Percentiles rank a stretch among this genome's conserved stretches.
phyloP scores from a whole-genome alignment of 202 grass and related monocot genomes.

The Dendrocalamus latiflorus region DNA sequence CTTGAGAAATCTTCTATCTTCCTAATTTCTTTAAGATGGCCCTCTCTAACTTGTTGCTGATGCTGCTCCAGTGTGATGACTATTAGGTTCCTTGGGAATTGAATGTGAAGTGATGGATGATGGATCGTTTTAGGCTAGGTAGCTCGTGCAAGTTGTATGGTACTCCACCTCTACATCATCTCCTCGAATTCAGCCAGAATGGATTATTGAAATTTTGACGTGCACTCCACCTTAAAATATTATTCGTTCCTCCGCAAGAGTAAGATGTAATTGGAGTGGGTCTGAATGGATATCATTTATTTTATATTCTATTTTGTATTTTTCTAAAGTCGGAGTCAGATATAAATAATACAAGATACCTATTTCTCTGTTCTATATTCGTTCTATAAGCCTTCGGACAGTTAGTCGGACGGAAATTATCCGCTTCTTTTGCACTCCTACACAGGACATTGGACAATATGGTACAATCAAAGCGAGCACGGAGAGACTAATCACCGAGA shows the following conservation, averaged over 20 bases:
- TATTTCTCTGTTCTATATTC: too few relatives aligned
- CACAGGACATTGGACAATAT: too few relatives aligned
- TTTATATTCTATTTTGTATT: too few relatives aligned
- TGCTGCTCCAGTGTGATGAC: not conserved
- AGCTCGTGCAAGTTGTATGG: not conserved
- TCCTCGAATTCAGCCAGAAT: not conserved
- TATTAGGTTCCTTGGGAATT: conserved; percentile 10
- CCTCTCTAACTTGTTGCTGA: not conserved
- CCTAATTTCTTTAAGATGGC: not conserved
- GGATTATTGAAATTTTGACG: not conserved
- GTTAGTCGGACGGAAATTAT: too few relatives aligned
- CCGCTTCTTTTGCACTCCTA: too few relatives aligned
- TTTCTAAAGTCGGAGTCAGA: too few relatives aligned
- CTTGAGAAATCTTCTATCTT: not conserved
- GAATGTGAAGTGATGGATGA: not conserved
- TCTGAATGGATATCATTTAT: too few relatives aligned
- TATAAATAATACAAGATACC: too few relatives aligned
- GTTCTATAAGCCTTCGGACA: too few relatives aligned
- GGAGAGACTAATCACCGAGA: too few relatives aligned
- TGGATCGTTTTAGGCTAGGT: not conserved
- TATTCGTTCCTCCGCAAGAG: not conserved
- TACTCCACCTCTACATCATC: not conserved
- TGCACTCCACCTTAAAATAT: not conserved
- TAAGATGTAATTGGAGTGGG: fast-evolving
- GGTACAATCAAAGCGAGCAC: too few relatives aligned